phyloP scores from a whole-genome alignment of 768 basidiomycete species.

The Pleurotus djamor region DNA sequence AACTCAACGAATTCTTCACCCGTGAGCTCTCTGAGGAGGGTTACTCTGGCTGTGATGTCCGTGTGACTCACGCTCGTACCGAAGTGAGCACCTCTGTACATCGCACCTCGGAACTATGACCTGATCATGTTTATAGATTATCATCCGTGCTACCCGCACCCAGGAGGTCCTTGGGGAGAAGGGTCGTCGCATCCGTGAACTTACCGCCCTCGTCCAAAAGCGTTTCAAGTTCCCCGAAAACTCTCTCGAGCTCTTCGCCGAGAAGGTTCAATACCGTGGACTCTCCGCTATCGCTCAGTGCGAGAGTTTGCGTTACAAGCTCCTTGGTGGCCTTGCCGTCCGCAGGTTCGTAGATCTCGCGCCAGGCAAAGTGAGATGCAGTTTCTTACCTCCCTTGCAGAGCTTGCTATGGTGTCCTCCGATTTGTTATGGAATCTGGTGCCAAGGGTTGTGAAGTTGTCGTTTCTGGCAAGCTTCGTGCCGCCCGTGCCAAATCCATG shows the following conservation, averaged over 20 bases:
- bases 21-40: constrained; percentile 99
- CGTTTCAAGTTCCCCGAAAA: constrained; percentile 99
- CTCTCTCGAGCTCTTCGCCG: constrained; percentile 97
- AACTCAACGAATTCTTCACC: constrained; percentile 98
- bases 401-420: constrained; percentile 99
- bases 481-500: constrained; percentile 99
- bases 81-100: constrained; percentile 52
- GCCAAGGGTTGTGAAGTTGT: constrained; percentile 99
- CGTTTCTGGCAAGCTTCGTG: constrained; percentile 99
- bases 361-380: too few relatives aligned
- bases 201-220: constrained; percentile 97
- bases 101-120: neutral
- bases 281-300: constrained; percentile 98
- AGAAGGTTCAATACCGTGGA: constrained; percentile 98
- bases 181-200: constrained; percentile 98
- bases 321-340: constrained; percentile 98
- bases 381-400: constrained; percentile 30
- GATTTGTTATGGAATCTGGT: constrained; percentile 99
- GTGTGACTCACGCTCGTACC: constrained; percentile 98
- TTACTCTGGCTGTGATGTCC: constrained; percentile 99
- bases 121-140: constrained; percentile 58
- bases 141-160: constrained; percentile 99
- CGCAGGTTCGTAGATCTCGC: constrained; percentile 66
- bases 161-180: constrained; percentile 99
- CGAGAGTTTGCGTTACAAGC: constrained; percentile 97